phyloP scores from a whole-genome alignment of 495 filamentous ascomycete genomes.

The Penicillium desertorum region DNA sequence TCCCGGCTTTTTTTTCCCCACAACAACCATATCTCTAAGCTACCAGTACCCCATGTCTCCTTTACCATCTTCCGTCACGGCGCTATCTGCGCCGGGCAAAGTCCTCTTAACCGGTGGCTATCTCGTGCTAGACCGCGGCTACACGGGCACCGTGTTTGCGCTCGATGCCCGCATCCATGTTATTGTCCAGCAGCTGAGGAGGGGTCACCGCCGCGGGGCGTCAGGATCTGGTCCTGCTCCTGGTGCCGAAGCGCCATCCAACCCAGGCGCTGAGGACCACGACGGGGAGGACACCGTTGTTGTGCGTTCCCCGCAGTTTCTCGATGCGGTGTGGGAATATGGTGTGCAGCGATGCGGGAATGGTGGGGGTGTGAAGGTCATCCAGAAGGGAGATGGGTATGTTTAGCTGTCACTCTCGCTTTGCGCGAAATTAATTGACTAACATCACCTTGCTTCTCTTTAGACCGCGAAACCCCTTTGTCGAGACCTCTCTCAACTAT shows the following conservation, averaged over 20 bases:
- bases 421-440: neutral
- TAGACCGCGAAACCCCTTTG: slow-evolving; percentile 70
- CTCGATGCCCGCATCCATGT: slow-evolving; percentile 92
- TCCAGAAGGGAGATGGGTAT: slow-evolving; percentile 73
- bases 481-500: slow-evolving; percentile 86
- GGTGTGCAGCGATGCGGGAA: slow-evolving; percentile 63
- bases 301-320: slow-evolving; percentile 89
- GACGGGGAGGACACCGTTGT: slow-evolving; percentile 58
- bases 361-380: slow-evolving; percentile 74
- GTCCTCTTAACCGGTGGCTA: slow-evolving; percentile 94
- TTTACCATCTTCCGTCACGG: slow-evolving; percentile 40
- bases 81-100: slow-evolving; percentile 92
- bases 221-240: slow-evolving; percentile 22
- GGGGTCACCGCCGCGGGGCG: slow-evolving; percentile 32
- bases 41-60: slow-evolving; percentile 16
- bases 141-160: slow-evolving; percentile 89
- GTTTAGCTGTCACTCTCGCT: slow-evolving; percentile 23
- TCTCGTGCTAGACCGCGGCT: slow-evolving; percentile 83
- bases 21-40: slow-evolving; percentile 5
- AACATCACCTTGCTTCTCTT: neutral
- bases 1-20: slow-evolving; percentile 19
- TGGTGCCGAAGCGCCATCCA: slow-evolving; percentile 11
- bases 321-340: slow-evolving; percentile 83
- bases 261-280: slow-evolving; percentile 19
- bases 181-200: slow-evolving; percentile 59